Conservation (phyloP, 2,329 filamentous ascomycete genomes). For the Pseudogymnoascus sp. region DNA sequence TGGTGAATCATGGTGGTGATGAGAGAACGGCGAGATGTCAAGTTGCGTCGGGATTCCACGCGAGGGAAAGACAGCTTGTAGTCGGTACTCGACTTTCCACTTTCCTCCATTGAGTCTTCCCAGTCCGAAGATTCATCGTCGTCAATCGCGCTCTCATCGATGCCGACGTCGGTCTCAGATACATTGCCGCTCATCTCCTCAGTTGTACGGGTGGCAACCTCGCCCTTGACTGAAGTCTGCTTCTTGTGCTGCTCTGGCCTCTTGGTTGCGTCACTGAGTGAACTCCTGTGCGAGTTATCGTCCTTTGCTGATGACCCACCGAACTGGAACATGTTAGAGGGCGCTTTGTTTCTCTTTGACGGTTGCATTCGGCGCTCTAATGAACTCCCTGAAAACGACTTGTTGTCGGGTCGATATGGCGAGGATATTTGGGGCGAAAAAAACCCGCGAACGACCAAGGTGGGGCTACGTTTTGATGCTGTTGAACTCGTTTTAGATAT, state of each 20-base stretch:
- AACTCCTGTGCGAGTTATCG: constrained; percentile 60
- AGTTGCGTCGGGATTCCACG: constrained; percentile 78
- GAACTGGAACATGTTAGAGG: too few relatives aligned
- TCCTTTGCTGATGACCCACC: constrained; percentile 77
- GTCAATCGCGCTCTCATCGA: constrained; percentile 76
- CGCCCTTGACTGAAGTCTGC: constrained; percentile 72
- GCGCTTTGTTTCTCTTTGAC: too few relatives aligned
- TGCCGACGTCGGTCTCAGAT: too few relatives aligned
- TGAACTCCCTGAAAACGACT: too few relatives aligned
- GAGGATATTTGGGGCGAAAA: too few relatives aligned
- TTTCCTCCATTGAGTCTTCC: constrained; percentile 68
- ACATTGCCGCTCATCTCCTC: constrained; percentile 45
- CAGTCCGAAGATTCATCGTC: constrained; percentile 52
- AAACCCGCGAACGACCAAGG: too few relatives aligned
- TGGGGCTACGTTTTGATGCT: too few relatives aligned
- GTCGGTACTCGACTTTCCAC: constrained; percentile 73
- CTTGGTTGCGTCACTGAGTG: constrained; percentile 45
- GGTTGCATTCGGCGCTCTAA: too few relatives aligned
- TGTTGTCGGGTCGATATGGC: too few relatives aligned
- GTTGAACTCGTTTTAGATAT: too few relatives aligned
- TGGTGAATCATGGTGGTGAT: constrained; percentile 86
- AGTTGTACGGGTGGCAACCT: constrained; percentile 62
- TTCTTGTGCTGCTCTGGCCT: constrained; percentile 55
- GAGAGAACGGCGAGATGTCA: constrained; percentile 78
- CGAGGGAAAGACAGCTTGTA: constrained; percentile 78